Evolutionary conservation across 192 early-diverging fungal species (phyloP), one percentile per base, ranked within the genome.

Genomic region (Coemansia sp.): DNA sequence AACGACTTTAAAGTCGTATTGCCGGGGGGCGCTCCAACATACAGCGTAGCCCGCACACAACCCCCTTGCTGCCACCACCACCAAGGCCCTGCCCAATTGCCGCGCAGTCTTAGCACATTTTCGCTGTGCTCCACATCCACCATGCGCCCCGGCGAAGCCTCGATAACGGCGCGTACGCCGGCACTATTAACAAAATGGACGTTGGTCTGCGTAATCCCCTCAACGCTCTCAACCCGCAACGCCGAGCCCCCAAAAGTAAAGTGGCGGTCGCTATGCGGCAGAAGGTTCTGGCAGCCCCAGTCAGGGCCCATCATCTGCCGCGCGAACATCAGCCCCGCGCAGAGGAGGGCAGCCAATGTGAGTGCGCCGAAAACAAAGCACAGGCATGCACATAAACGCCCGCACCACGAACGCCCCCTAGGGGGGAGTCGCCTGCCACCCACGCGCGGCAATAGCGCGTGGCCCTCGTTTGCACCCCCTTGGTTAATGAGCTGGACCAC

Each of bases 41-140:
- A 60, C 4, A 81, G 57, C 17, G 66, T 72, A 3, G 70, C 60
- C 0, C 78, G 69, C 4, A 81, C 61, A 11, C 78, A 81, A 31
- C 66, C 74, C 11, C 65, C 29, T n/a, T 56, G 69, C 27, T 62
- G 69, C 73, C 72, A 80, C 40, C 40, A n/a, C n/a, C n/a, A 36
- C 40, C 29, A 17, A 0, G 70, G 67, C 9, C 10, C 27, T 3
- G 27, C 27, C 0, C 50, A 14, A 14, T 31, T 53, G 5, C 50
- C 50, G 3, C 9, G 50, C 4, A 53, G 3, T 27, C 50, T 8
- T 27, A 53, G 4, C 59, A 62, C 17, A 75, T 51, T 0, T 36
- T 42, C 63, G 68, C 17, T 31, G 8, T 53, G 44, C 68, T 46
- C 13, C 8, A 53, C 50, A 13, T 10, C 45, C 45, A 46, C 7